Evolutionary conservation across 163 green algal genomes (phyloP), one percentile per base, ranked within the genome.

Genomic region (Scenedesmus sp.): DNA sequence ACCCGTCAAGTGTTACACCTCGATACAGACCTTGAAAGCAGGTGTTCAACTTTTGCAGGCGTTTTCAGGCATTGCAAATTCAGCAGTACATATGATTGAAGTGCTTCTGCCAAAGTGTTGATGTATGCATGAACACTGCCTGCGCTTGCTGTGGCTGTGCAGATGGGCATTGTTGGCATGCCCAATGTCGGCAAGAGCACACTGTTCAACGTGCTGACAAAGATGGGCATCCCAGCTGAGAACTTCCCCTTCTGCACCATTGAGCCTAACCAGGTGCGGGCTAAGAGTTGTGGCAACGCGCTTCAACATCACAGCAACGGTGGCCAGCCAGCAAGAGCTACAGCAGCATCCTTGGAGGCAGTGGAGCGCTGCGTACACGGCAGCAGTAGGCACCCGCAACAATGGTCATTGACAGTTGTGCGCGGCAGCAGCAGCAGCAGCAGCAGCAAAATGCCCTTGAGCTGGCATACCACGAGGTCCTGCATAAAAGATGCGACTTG

Each of bases 191-290:
- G 97, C 89, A 99, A 99, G 95, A 97, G 93, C 79, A 99, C 97
- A 15, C 94, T 98, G 0, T 99, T 99, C 95, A 99, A 99, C 93
- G 93, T 95, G 72, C 94, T 99, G 26, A 97, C 94, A 43, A 98
- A 98, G 93, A 94, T 98, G 86, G 93, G 95, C 85, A 98, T 99
- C 51, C 97, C 97, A 22, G 97, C 97, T 0, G 97, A 99, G 89
- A 99, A 99, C 94, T 99, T 99, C 87, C 97, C 97, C 37, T 99
- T 99, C 92, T 99, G 97, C 94, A 99, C 98, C 43, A 99, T 99
- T 90, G 97, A 99, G 65, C 97, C 97, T 44, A 99, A 99, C 94
- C 94, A 97, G 79, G 96, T 97, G 46, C 73, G 93, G 9, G 53
- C 24, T 24, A 46, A 20, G 37, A 53, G 73, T 15, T 12, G n/a